Conservation (phyloP, 2,329 filamentous ascomycete genomes). For the Mariannaea elegans region DNA sequence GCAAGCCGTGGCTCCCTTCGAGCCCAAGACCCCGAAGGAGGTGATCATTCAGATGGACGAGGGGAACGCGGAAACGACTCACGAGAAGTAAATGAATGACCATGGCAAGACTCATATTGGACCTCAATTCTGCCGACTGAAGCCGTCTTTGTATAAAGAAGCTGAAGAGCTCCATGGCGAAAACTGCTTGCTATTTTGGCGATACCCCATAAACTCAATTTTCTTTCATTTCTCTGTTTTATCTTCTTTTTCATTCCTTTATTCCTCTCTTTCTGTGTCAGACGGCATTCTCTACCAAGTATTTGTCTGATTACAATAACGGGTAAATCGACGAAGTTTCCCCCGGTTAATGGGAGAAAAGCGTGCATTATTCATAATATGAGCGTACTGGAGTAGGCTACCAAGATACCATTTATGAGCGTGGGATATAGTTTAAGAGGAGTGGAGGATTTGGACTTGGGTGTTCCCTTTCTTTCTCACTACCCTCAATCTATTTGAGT, state of each 20-base stretch:
- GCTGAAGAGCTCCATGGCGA: background rate
- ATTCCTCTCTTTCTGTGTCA: background rate
- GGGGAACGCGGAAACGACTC: constrained; percentile 10
- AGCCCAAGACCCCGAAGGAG: constrained; percentile 43
- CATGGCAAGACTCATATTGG: constrained; percentile 4
- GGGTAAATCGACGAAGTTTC: too few species aligned
- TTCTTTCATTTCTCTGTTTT: background rate
- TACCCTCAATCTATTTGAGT: background rate
- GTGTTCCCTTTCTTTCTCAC: background rate
- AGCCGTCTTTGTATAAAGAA: background rate
- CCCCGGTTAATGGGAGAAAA: too few species aligned
- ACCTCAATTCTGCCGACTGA: background rate
- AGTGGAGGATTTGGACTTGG: too few species aligned
- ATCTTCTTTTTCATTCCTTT: background rate
- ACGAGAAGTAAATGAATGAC: constrained; percentile 1
- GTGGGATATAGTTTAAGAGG: too few species aligned
- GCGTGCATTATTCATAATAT: too few species aligned
- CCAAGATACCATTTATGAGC: too few species aligned
- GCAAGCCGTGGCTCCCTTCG: constrained; percentile 31
- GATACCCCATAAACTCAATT: background rate
- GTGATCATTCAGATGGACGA: constrained; percentile 31
- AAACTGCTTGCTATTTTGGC: background rate
- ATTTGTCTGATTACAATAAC: too few species aligned
- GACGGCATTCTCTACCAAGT: too few species aligned
- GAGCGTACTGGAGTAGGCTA: too few species aligned